Evolutionary conservation across 1,284 basidiomycete species (phyloP), one percentile per base, ranked within the genome.

Genomic region (Malassezia brasiliensis): DNA sequence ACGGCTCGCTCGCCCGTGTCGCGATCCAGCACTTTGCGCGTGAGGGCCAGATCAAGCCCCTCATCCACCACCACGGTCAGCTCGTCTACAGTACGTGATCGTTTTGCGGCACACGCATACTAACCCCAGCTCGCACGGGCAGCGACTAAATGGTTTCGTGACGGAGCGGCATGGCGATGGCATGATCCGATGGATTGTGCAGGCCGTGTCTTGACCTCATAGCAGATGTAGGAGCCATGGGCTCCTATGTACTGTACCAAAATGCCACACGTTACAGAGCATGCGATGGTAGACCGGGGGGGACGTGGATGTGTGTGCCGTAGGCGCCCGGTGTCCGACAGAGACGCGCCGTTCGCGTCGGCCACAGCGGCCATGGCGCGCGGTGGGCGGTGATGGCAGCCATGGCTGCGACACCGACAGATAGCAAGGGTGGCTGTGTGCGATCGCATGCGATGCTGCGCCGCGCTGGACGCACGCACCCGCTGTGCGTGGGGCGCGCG

Each of bases 31-130:
- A 93, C 79, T 79, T 99, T 77, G 89, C 90, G 83, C 87, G 85
- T 79, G 90, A 98, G 76, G 90, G 88, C 44, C 81, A 83, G 77
- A 98, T 99, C 80, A 96, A 94, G 83, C 83, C 83, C 67, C 87
- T 99, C 75, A 88, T 96, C 65, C 91, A 96, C 81, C 90, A 94
- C 82, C 85, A 87, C 73, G 81, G 83, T 61, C 93, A 98, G 80
- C 81, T 93, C 75, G 84, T 96, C 73, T 96, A 90, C 84, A 90
- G 57, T 59, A 54, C 25, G 57, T 59, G 17, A 20, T 19, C 10
- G 19, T 36, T n/a, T 28, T 17, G 11, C 20, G 17, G 15, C 10
- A 5, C 40, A 15, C 12, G 14, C 14, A 30, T 11, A 30, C 28
- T 37, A 20, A 36, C n/a, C 34, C 19, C 51, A 53, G 53, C 53